These are phyloP conservation scores for Caryopteris hybrid DNA, from an alignment of 305 asterid species.

Conservation along the genomic window DNA sequence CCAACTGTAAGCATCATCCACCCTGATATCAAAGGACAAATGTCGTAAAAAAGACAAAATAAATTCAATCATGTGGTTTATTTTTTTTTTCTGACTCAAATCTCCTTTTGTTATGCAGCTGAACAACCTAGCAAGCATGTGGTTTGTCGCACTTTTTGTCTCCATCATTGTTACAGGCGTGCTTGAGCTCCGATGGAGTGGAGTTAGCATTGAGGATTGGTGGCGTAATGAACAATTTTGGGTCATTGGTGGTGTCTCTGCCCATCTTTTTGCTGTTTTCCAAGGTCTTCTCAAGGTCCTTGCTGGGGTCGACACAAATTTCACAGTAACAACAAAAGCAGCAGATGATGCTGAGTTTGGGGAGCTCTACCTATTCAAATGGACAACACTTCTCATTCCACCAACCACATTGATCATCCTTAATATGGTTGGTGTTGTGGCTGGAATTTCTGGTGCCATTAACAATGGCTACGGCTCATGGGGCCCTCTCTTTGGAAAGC, in stretches of 20 bases:
- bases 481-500: conserved; percentile 87
- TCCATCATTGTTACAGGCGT: conserved; percentile 71
- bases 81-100: neutral
- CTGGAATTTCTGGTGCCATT: conserved; percentile 88
- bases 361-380: conserved; percentile 77
- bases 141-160: conserved; percentile 69
- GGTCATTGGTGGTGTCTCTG: conserved; percentile 86
- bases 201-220: conserved; percentile 92
- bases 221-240: conserved; percentile 91
- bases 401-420: conserved; percentile 69
- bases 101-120: conserved; percentile 38
- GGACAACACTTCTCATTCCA: conserved; percentile 90
- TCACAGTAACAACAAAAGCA: conserved; percentile 75
- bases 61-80: neutral
- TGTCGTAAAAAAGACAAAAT: neutral
- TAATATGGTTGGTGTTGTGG: conserved; percentile 83
- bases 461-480: conserved; percentile 87
- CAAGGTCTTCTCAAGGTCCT: conserved; percentile 81
- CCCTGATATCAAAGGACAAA: neutral
- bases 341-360: conserved; percentile 70
- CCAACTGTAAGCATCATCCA: conserved; percentile 55
- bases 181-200: conserved; percentile 89
- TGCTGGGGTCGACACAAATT: conserved; percentile 78
- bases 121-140: conserved; percentile 71
- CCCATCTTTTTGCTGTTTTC: conserved; percentile 73